These are phyloP conservation scores for Candida freyschussii DNA, from an alignment of 1,139 yeast species.

Conservation along the genomic window DNA sequence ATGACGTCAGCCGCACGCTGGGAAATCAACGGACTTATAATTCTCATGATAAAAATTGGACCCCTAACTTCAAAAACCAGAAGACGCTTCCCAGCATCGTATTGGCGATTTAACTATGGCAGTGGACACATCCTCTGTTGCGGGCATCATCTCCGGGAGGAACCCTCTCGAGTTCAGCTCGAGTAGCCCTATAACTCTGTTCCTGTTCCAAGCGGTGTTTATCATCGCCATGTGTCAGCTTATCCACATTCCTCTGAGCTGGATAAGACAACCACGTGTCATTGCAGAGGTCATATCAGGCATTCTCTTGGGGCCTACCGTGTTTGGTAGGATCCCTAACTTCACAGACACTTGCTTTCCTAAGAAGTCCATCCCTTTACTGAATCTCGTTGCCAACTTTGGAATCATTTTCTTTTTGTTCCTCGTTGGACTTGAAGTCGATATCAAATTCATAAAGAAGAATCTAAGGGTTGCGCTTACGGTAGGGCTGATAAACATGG, in stretches of 20 bases:
- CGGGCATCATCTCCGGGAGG: slow-evolving; percentile 66
- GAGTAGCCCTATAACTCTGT: slow-evolving; percentile 53
- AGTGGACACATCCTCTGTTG: slow-evolving; percentile 33
- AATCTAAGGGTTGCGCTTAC: slow-evolving; percentile 56
- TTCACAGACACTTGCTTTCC: slow-evolving; percentile 66
- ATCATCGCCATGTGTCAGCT: slow-evolving; percentile 51
- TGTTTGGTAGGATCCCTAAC: slow-evolving; percentile 62
- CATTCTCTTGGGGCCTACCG: slow-evolving; percentile 64
- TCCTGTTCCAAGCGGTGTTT: slow-evolving; percentile 55
- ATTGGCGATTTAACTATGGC: too few relatives aligned
- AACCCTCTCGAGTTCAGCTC: slow-evolving; percentile 60
- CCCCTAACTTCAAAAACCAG: too few relatives aligned
- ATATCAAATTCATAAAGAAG: slow-evolving; percentile 54
- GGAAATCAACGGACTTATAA: too few relatives aligned
- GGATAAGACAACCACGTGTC: slow-evolving; percentile 66
- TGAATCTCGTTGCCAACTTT: slow-evolving; percentile 62
- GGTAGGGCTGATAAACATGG: slow-evolving; percentile 68
- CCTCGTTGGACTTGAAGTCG: slow-evolving; percentile 75
- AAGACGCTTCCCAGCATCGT: too few relatives aligned
- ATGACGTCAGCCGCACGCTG: too few relatives aligned
- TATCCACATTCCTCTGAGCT: slow-evolving; percentile 53
- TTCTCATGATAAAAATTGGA: too few relatives aligned
- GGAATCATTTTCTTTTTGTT: slow-evolving; percentile 72
- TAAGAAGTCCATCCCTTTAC: slow-evolving; percentile 51
- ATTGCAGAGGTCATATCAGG: slow-evolving; percentile 78